Base-by-base conservation (phyloP, 2,329 filamentous ascomycete genomes). In the Emmonsiellopsis sp. region DNA sequence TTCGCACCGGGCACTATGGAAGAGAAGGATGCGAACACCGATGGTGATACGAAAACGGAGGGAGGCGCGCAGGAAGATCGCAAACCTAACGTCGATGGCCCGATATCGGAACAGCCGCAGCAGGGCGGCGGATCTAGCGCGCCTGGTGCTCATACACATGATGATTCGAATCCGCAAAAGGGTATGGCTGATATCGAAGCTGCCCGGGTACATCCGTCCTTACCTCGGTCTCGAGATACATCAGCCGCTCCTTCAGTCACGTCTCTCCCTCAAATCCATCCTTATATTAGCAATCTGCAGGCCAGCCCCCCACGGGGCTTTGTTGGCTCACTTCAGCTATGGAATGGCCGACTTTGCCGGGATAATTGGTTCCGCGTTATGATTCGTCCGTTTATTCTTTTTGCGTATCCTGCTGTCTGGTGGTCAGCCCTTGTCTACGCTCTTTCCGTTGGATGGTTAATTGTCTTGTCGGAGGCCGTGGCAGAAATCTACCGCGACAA, bases 391-490 rank as follows among this genome's bases (percentile, higher is more conserved):
- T 88, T 97, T 56, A 82, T 96, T 46, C 78, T 97, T 1, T 95
- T 85, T 61, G 81, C 85, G 1, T 96, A 97, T 63, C 93, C 93
- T 0, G 82, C 87, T 0, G 87, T 97, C 1, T 78, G 96, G 7
- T 97, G 91, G 92, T 92, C 88, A 5, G 76, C 89, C 0, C 76
- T 87, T 0, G 82, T 95, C 3, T 97, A 97, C 66, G 77, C 90
- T 0, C 85, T 93, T 61, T 93, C 90, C 0, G 81, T 97, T 6
- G 92, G 92, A 39, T 97, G 92, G 93, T 78, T 97, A 32, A 96
- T 97, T 59, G 90, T 97, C 43, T 80, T 97, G 1, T 95, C 90
- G 0, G 91, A 97, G 69, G 87, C 86, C 0, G 83, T 97, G 2
- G 81, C 88, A 0, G 77, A 86, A 55, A 86, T 97, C 56, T 97